Percentiles rank a stretch among this genome's conserved stretches.
These are phyloP conservation scores for Saturnispora gosingensis DNA, from an alignment of 805 yeast species.

Conservation along the genomic window DNA sequence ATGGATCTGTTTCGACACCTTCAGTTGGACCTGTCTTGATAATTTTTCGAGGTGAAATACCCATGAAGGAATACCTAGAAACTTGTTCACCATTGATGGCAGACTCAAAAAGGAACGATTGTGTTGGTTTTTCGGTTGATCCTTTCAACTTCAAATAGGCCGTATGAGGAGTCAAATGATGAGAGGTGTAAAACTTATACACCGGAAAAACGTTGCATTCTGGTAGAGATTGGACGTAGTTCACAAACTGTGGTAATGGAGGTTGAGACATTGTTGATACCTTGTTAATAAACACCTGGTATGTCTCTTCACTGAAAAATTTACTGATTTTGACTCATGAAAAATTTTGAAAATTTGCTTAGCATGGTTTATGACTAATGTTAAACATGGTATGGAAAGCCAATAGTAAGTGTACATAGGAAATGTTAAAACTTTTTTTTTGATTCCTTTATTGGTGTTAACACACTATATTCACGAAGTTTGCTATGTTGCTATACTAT, in stretches of 20 bases:
- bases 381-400: too few relatives aligned
- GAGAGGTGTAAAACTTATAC: constrained; percentile 62
- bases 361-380: not conserved
- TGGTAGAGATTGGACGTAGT: constrained; percentile 32
- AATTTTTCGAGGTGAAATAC: constrained; percentile 71
- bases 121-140: constrained; percentile 44
- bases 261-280: constrained; percentile 35
- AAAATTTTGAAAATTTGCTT: not conserved
- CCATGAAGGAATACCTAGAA: constrained; percentile 87
- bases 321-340: constrained; percentile 1
- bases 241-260: constrained; percentile 34
- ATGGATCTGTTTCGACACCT: constrained; percentile 69
- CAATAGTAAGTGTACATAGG: too few relatives aligned
- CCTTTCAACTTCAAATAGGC: constrained; percentile 80
- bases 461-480: too few relatives aligned
- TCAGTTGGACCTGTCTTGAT: constrained; percentile 72
- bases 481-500: too few relatives aligned
- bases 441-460: too few relatives aligned
- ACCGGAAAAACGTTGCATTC: constrained; percentile 66
- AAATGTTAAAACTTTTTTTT: too few relatives aligned
- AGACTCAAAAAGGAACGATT: constrained; percentile 79
- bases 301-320: not conserved
- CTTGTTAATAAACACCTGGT: not conserved
- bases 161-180: constrained; percentile 77
- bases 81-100: constrained; percentile 84